Conservation (phyloP, 371 early-diverging fungal genomes). For the Apophysomyces ossiformis region DNA sequence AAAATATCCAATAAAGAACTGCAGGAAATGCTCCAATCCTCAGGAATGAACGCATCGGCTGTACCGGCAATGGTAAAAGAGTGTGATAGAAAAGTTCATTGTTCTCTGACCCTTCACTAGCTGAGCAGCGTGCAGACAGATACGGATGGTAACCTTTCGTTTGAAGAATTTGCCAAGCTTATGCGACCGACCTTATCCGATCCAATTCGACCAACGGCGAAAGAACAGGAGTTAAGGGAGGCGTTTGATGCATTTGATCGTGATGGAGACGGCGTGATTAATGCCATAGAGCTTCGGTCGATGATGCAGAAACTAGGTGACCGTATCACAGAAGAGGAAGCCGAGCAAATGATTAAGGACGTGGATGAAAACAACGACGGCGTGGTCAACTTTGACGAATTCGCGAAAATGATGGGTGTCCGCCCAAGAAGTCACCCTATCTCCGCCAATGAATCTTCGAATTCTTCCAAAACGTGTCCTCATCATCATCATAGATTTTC, state of each 20-base stretch:
- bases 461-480: slow-evolving; percentile 14
- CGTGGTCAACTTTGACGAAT: slow-evolving; percentile 48
- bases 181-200: slow-evolving; percentile 49
- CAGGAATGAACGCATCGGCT: slow-evolving; percentile 26
- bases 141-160: slow-evolving; percentile 33
- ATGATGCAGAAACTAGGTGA: slow-evolving; percentile 57
- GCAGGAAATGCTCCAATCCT: slow-evolving; percentile 35
- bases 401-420: slow-evolving; percentile 49
- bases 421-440: slow-evolving; percentile 12
- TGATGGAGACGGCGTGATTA: slow-evolving; percentile 47
- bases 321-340: slow-evolving; percentile 36
- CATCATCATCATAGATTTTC: slow-evolving; percentile 35
- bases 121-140: slow-evolving; percentile 22
- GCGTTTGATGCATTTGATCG: slow-evolving; percentile 54
- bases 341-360: slow-evolving; percentile 42
- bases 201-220: slow-evolving; percentile 33
- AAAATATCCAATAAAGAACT: slow-evolving; percentile 38
- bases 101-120: slow-evolving; percentile 10
- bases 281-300: slow-evolving; percentile 38
- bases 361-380: slow-evolving; percentile 47
- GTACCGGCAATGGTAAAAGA: slow-evolving; percentile 33
- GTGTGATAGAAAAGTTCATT: neutral
- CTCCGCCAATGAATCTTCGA: neutral
- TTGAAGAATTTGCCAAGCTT: slow-evolving; percentile 44
- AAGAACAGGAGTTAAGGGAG: slow-evolving; percentile 45